Conservation (phyloP, 1,284 basidiomycete species). For the Moesziomyces antarcticus region DNA sequence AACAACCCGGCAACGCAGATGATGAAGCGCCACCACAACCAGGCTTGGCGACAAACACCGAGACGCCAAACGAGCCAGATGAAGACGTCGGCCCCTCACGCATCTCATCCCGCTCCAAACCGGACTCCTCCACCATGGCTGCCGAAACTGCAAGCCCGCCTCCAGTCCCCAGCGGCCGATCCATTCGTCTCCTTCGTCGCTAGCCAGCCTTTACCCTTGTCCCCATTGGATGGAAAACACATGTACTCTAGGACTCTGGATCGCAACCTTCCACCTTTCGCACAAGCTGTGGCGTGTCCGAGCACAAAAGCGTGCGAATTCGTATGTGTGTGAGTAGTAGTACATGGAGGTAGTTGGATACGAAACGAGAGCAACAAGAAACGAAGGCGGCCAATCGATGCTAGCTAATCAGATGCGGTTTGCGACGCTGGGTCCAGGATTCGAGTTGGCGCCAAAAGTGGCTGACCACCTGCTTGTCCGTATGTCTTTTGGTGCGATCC, state of each 20-base stretch:
- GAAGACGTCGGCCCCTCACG: slow-evolving; percentile 28
- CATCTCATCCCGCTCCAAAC: slow-evolving; percentile 12
- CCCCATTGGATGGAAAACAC: neutral
- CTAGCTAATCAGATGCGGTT: slow-evolving; percentile 48
- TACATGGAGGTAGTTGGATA: too few relatives aligned
- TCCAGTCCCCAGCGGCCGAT: slow-evolving; percentile 10
- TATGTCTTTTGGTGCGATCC: slow-evolving; percentile 74
- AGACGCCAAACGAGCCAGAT: slow-evolving; percentile 4
- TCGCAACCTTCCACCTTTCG: too few relatives aligned
- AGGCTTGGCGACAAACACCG: neutral
- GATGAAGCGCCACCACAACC: neutral
- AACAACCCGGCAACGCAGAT: slow-evolving; percentile 9
- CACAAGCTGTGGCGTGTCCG: too few relatives aligned
- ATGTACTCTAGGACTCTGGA: too few relatives aligned
- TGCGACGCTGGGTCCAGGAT: slow-evolving; percentile 75
- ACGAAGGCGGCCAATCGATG: neutral
- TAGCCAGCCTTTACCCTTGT: neutral
- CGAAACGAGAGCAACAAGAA: too few relatives aligned
- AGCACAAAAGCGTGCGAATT: too few relatives aligned
- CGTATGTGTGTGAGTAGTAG: too few relatives aligned
- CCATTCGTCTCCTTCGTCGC: slow-evolving; percentile 17
- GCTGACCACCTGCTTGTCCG: slow-evolving; percentile 93
- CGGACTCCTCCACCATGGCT: neutral
- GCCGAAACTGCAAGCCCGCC: slow-evolving; percentile 17
- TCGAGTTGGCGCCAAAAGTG: slow-evolving; percentile 94